Percentiles rank a stretch among this genome's conserved stretches.
phyloP scores from a whole-genome alignment of 1,284 basidiomycete species.

The Veloboletus limbatus region DNA sequence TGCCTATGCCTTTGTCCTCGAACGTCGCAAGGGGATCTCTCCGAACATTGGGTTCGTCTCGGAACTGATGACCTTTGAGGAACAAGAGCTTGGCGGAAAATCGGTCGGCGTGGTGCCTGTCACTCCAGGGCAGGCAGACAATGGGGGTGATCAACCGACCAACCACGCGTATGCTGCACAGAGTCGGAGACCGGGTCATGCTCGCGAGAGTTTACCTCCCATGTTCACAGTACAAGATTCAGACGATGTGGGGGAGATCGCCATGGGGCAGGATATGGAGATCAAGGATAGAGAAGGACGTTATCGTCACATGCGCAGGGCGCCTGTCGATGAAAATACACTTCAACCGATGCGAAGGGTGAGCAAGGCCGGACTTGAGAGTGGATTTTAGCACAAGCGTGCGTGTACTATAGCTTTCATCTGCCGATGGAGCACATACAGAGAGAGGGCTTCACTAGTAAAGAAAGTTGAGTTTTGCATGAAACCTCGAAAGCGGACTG shows the following conservation, averaged over 20 bases:
- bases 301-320: slow-evolving; percentile 79
- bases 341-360: slow-evolving; percentile 83
- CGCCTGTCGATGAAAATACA: slow-evolving; percentile 82
- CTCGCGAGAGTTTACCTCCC: slow-evolving; percentile 78
- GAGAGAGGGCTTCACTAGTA: too few relatives aligned
- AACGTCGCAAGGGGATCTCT: slow-evolving; percentile 88
- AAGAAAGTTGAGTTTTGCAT: too few relatives aligned
- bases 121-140: slow-evolving; percentile 21
- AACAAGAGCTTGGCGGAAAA: slow-evolving; percentile 82
- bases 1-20: slow-evolving; percentile 88
- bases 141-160: slow-evolving; percentile 22
- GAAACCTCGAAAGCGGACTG: too few relatives aligned
- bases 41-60: slow-evolving; percentile 98
- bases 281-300: slow-evolving; percentile 79
- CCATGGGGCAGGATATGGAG: slow-evolving; percentile 77
- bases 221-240: slow-evolving; percentile 37
- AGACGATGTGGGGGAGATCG: slow-evolving; percentile 39
- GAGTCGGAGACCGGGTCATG: slow-evolving; percentile 52
- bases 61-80: slow-evolving; percentile 95
- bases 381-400: slow-evolving; percentile 23
- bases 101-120: slow-evolving; percentile 67
- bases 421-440: neutral
- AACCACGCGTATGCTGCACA: slow-evolving; percentile 44
- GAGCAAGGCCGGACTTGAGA: slow-evolving; percentile 88
- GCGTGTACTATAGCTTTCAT: slow-evolving; percentile 8